A percentile compares a stretch with the other conserved stretches of the same genome.
Conservation (phyloP, 768 basidiomycete genomes). For the Lactarius pseudohatsudake region DNA sequence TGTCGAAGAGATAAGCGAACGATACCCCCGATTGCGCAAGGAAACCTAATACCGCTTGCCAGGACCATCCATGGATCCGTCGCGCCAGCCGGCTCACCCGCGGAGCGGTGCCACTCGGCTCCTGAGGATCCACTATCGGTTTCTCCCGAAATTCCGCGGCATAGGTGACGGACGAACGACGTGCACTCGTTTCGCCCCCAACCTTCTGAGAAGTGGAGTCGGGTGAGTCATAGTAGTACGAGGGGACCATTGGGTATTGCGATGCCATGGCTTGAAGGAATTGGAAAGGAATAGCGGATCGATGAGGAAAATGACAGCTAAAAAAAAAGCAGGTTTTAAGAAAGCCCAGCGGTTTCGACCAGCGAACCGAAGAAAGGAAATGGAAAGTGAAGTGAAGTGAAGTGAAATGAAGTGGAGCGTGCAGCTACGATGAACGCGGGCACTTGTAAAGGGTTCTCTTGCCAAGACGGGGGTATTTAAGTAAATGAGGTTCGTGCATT, state of each 20-base stretch:
- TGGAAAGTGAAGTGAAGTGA: background rate
- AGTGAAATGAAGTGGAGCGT: background rate
- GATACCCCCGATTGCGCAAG: background rate
- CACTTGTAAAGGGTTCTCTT: background rate
- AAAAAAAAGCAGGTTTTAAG: background rate
- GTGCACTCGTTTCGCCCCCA: background rate
- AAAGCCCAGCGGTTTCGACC: constrained; percentile 9
- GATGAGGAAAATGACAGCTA: background rate
- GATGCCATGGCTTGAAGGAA: background rate
- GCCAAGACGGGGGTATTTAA: background rate
- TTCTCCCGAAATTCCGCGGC: background rate
- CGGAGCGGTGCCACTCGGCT: background rate
- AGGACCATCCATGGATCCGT: constrained; percentile 52
- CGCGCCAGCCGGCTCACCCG: constrained; percentile 38
- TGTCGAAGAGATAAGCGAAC: constrained; percentile 28
- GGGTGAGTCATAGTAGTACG: background rate
- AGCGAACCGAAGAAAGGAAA: constrained; percentile 10
- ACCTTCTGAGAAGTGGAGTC: background rate
- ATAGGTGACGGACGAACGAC: background rate
- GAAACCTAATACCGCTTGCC: constrained; percentile 45
- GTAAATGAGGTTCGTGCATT: background rate
- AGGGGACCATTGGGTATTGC: background rate
- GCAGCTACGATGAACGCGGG: background rate
- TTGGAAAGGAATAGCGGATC: background rate
- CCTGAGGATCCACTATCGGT: background rate